Base-by-base conservation (phyloP, 768 basidiomycete genomes). In the Naganishia kalamii region DNA sequence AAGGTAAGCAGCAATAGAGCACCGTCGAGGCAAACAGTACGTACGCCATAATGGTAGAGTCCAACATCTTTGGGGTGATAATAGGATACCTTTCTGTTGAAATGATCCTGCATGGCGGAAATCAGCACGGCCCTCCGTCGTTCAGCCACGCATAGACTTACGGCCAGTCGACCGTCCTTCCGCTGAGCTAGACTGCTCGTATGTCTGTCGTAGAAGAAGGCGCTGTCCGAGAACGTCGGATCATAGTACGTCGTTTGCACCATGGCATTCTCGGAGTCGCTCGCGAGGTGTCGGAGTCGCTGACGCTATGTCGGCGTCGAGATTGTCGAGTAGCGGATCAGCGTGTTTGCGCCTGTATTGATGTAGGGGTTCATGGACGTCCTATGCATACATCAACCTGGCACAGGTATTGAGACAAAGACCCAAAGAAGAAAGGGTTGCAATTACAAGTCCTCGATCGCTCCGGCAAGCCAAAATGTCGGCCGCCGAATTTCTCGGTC, bases 61-160 rank as follows among this genome's bases (percentile, higher is more conserved):
- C 96, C 96, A 1, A 97, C 89, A 52, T 87, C 90, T 79, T 88
- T 88, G 0, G 96, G 92, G 71, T 88, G 92, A 80, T 93, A 99
- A 78, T 98, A 99, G 1, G 93, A 92, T 10, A 99, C 96, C 69
- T 89, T 86, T 0, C 91, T 89, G 23, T 87, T 83, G 48, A 88
- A 90, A 80, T 94, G 90, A 3, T 88, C 82, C 85, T 87, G 64
- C 37, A 63, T 69, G 60, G 41, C 47, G 30, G 62, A 32, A 27
- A 3, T 46, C 30, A 57, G 23, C 13, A 1, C 6, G n/a, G 10
- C 27, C 30, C 11, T 44, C 30, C 11, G 0, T 11, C n/a, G 33
- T 23, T 15, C 3, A 60, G 40, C 19, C 17, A 17, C 21, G 30
- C 19, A 0, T n/a, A 13, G 48, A 72, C 76, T 66, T 43, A 79